Base-by-base conservation (phyloP, 1,139 yeast species). In the Eremothecium gossypii region DNA sequence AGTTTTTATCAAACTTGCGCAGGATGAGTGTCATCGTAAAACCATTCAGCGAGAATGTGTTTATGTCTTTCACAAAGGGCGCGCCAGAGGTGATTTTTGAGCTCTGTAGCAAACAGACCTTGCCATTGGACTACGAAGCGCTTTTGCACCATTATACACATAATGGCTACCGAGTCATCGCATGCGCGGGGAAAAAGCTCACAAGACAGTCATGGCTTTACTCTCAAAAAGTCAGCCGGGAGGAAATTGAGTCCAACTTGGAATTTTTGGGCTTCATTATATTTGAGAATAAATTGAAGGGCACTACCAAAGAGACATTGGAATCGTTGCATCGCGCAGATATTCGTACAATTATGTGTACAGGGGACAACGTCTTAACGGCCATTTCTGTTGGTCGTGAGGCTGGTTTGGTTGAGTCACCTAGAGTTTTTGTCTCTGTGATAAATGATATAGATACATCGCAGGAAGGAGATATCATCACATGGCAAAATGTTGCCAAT, bases 1-100 rank as follows among this genome's bases (percentile, higher is more conserved):
- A 91, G 52, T 91, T 91, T 61, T 72, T 84, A 10, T 79, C 97
- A 0, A 74, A 79, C 31, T 66, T 93, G 48, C 78, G 98, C 60
- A 71, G 98, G 55, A 91, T 91, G 96, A 81, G 94, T 43, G 96
- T 87, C 0, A 62, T 87, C 44, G 77, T 79, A 13, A 71, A 71
- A 41, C 64, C 70, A 7, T 60, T 58, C 32, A 55, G 58, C 42
- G 66, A 59, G 38, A 62, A 63, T 27, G 49, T 61, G 34, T 58
- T 64, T 41, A 65, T 64, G 47, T 76, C 84, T 0, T 82, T 76
- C 58, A 83, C 93, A 10, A 91, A 91, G 59, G 99, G 99, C 40
- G 98, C 99, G 0, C 99, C 99, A 0, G 99, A 91, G 61, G 85
- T 89, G n/a, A 84, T 91, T 73, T 68, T 73, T 30, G 83, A 79